Evolutionary conservation across 2,329 filamentous ascomycete species (phyloP).

Genomic region (Aspergillus pseudoglaucus): DNA sequence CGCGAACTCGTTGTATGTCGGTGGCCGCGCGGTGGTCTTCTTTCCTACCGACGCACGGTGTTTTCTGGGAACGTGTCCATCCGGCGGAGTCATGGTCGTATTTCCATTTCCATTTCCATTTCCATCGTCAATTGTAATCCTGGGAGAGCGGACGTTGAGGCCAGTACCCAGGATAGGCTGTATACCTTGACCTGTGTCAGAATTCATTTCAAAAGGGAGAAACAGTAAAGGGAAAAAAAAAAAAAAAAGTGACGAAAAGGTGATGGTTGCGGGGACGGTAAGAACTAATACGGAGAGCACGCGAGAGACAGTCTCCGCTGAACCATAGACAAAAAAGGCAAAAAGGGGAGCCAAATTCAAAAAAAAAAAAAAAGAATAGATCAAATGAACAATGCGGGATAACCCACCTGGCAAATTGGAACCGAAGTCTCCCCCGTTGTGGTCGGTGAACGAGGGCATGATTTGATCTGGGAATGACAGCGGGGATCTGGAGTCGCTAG

Average conservation of each 20-base stretch:
- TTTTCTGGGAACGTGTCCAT: constrained; percentile 21
- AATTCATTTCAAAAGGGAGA: not conserved
- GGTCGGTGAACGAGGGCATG: constrained; percentile 27
- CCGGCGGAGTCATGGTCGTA: constrained; percentile 11
- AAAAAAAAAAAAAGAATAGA: not conserved
- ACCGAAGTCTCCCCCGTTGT: constrained; percentile 12
- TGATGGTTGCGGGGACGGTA: not conserved
- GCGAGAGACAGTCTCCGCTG: not conserved
- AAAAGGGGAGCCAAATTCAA: not conserved
- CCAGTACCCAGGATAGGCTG: constrained; percentile 21
- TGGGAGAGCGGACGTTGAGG: constrained; percentile 18
- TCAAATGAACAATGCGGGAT: not conserved
- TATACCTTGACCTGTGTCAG: constrained; percentile 16
- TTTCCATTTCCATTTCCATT: constrained; percentile 14
- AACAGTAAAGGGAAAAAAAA: constrained; percentile 3
- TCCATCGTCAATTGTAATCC: constrained; percentile 14
- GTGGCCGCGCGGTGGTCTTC: constrained; percentile 22
- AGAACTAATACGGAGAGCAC: not conserved
- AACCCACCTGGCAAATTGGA: constrained; percentile 25
- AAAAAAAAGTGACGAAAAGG: constrained; percentile 4
- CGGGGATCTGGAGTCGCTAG: not conserved
- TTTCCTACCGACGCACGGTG: constrained; percentile 21
- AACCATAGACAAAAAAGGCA: constrained; percentile 3
- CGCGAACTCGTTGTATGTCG: constrained; percentile 6
- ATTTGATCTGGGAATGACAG: not conserved